phyloP scores from a whole-genome alignment of 495 filamentous ascomycete genomes.

The Aspergillus mulundensis region DNA sequence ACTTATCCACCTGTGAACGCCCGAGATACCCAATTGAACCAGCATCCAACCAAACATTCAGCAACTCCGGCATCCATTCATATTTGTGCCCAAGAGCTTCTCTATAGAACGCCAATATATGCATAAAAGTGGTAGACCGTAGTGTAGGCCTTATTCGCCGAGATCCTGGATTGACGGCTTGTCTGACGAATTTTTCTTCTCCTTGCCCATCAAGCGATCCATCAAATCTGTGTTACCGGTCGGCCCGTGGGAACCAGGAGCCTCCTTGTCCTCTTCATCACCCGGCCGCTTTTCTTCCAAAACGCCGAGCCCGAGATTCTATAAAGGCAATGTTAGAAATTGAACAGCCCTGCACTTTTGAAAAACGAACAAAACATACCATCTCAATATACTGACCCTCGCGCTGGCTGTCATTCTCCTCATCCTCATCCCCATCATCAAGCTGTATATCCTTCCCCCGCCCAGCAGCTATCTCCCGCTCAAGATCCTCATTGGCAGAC shows the following conservation, averaged over 20 bases:
- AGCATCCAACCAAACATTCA: background rate
- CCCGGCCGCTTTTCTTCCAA: constrained; percentile 42
- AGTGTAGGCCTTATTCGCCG: constrained; percentile 17
- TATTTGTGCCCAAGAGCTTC: background rate
- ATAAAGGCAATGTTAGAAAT: constrained; percentile 1
- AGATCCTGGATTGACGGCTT: constrained; percentile 45
- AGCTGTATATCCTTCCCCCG: constrained; percentile 30
- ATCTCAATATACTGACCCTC: constrained; percentile 50
- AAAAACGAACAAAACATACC: no score
- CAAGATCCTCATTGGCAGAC: constrained; percentile 44
- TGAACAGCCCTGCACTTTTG: no score
- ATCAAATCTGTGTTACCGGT: constrained; percentile 33
- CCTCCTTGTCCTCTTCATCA: constrained; percentile 16
- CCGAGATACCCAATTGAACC: background rate
- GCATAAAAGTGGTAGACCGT: background rate
- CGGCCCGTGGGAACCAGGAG: background rate
- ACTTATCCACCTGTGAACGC: background rate
- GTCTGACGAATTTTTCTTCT: constrained; percentile 20
- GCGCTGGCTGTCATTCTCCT: constrained; percentile 22
- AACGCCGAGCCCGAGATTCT: constrained; percentile 52
- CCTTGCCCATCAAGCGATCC: constrained; percentile 39
- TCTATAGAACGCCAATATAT: constrained; percentile 9
- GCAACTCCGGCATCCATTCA: background rate
- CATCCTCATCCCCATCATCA: constrained; percentile 34
- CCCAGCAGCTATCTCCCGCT: constrained; percentile 38